A percentile compares a stretch with the other conserved stretches of the same genome.
Evolutionary conservation across 129 eudicot species (phyloP).

Genomic region (Chrysanthemum seticuspe): DNA sequence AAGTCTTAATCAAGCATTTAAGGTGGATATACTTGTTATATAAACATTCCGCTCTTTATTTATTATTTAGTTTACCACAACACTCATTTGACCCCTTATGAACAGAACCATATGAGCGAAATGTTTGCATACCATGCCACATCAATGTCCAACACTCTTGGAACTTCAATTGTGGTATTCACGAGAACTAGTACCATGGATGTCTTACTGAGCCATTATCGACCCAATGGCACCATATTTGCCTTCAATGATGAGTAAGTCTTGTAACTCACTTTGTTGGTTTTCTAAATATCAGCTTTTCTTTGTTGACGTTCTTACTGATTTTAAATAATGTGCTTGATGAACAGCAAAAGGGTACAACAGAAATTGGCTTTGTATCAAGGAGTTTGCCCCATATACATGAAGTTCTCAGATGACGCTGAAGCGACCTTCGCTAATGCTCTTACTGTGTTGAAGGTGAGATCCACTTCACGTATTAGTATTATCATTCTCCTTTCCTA

Average conservation of each 20-base stretch:
- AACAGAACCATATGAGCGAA: constrained; percentile 97
- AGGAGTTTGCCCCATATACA: constrained; percentile 91
- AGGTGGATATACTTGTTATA: constrained; percentile 41
- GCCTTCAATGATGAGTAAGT: constrained; percentile 97
- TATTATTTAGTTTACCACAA: not conserved
- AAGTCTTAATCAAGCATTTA: constrained; percentile 72
- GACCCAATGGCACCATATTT: constrained; percentile 94
- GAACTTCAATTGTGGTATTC: constrained; percentile 94
- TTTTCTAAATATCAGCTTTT: not conserved
- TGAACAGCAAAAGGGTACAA: constrained; percentile 83
- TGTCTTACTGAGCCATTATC: constrained; percentile 82
- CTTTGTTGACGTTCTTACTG: constrained; percentile 11
- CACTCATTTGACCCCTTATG: constrained; percentile 1
- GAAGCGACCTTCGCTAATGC: constrained; percentile 84
- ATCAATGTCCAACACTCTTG: constrained; percentile 96
- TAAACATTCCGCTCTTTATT: not conserved
- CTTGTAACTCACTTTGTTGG: not conserved
- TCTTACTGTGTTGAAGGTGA: constrained; percentile 63
- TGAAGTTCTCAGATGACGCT: constrained; percentile 85
- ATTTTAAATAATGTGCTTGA: constrained; percentile 16
- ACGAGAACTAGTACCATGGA: constrained; percentile 96
- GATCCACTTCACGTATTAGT: constrained; percentile 10
- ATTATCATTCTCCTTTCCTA: not conserved
- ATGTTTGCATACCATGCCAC: constrained; percentile 98
- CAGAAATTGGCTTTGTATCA: constrained; percentile 93